phyloP scores from a whole-genome alignment of 805 yeast genomes.

The Suhomyces kilbournensis region DNA sequence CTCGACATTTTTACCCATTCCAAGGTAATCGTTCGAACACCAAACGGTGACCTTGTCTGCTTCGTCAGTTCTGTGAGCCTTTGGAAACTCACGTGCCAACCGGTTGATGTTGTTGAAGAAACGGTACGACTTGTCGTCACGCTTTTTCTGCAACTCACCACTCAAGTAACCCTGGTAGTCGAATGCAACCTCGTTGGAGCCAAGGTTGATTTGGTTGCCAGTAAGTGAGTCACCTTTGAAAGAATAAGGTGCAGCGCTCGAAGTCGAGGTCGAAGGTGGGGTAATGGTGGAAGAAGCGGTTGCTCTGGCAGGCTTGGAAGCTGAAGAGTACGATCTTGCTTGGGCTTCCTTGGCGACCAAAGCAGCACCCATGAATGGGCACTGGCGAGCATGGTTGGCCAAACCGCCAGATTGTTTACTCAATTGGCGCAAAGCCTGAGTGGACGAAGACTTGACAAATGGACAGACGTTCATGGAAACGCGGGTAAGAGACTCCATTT shows the following conservation, averaged over 20 bases:
- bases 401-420: slow-evolving; percentile 44
- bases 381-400: slow-evolving; percentile 59
- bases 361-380: slow-evolving; percentile 93
- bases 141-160: slow-evolving; percentile 66
- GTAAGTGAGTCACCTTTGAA: slow-evolving; percentile 27
- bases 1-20: slow-evolving; percentile 81
- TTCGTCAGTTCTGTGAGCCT: slow-evolving; percentile 77
- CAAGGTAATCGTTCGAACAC: slow-evolving; percentile 98
- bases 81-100: slow-evolving; percentile 88
- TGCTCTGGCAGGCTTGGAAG: slow-evolving; percentile 45
- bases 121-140: slow-evolving; percentile 88
- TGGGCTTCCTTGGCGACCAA: slow-evolving; percentile 40
- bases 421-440: slow-evolving; percentile 57
- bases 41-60: slow-evolving; percentile 92
- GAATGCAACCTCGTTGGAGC: slow-evolving; percentile 52
- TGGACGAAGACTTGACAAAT: slow-evolving; percentile 63
- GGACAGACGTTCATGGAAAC: slow-evolving; percentile 83
- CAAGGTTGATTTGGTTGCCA: slow-evolving; percentile 23
- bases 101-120: slow-evolving; percentile 97
- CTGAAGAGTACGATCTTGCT: slow-evolving; percentile 45
- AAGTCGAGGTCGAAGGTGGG: slow-evolving; percentile 31
- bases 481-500: slow-evolving; percentile 79
- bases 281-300: slow-evolving; percentile 42
- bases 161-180: slow-evolving; percentile 72
- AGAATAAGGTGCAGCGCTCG: slow-evolving; percentile 31